These are phyloP conservation scores for Chlorokybus atmophyticus DNA, from an alignment of 139 green algal species.

Conservation along the genomic window DNA sequence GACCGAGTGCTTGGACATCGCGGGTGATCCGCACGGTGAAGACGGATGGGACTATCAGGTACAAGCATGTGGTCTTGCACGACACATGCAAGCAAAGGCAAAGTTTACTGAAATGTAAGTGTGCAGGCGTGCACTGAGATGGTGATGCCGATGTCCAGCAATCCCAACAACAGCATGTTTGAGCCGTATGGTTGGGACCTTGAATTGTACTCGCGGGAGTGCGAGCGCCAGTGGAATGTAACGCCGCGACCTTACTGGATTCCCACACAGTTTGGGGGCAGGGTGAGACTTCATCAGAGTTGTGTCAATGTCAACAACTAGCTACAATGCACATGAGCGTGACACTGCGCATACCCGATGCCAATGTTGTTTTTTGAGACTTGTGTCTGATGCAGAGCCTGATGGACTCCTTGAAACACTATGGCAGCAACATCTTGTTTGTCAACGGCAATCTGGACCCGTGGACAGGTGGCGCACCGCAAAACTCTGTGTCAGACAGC, in stretches of 20 bases:
- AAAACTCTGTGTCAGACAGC: not conserved
- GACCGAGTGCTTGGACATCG: slow-evolving; percentile 15
- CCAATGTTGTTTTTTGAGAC: not conserved
- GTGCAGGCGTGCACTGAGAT: slow-evolving; percentile 31
- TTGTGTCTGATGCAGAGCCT: slow-evolving; percentile 4
- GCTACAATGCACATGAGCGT: not conserved
- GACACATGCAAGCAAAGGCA: not conserved
- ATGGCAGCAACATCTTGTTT: slow-evolving; percentile 61
- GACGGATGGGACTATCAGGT: slow-evolving; percentile 26
- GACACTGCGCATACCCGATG: not conserved
- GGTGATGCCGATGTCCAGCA: slow-evolving; percentile 30
- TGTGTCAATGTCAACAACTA: not conserved
- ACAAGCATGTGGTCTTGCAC: not conserved
- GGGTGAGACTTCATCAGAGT: slow-evolving; percentile 2
- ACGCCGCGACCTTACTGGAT: slow-evolving; percentile 17
- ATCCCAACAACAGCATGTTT: slow-evolving; percentile 29
- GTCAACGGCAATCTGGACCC: slow-evolving; percentile 72
- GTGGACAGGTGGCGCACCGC: slow-evolving; percentile 40
- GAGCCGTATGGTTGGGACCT: slow-evolving; percentile 19
- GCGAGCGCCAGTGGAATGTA: slow-evolving; percentile 14
- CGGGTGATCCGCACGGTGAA: slow-evolving; percentile 12
- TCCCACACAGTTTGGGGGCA: slow-evolving; percentile 23
- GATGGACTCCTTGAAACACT: slow-evolving; percentile 7
- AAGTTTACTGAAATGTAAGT: not conserved
- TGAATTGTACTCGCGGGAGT: slow-evolving; percentile 1